Conservation (phyloP, 2,329 filamentous ascomycete species). For the Calonectria multiphialidica region DNA sequence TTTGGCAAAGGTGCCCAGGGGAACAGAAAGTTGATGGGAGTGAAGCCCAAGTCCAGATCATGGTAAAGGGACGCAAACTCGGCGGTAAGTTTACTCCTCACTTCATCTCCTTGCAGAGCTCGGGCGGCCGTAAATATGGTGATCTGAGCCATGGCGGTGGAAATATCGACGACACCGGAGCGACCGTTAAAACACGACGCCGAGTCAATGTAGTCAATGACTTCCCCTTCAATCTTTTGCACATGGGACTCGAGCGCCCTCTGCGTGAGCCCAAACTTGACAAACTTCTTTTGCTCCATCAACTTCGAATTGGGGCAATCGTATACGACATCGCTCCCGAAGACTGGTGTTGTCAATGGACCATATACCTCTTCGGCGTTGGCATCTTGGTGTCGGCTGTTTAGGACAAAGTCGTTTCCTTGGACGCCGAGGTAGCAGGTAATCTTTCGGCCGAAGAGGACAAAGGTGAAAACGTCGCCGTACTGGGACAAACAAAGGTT, state of each 20-base stretch:
- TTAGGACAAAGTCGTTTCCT: conserved; percentile 69
- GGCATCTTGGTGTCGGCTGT: conserved; percentile 65
- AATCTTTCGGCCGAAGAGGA: conserved; percentile 63
- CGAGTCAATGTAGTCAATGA: conserved; percentile 72
- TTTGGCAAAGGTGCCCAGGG: conserved; percentile 83
- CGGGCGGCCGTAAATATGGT: conserved; percentile 86
- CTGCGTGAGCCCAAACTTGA: conserved; percentile 78
- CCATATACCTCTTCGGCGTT: conserved; percentile 68
- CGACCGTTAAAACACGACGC: conserved; percentile 68
- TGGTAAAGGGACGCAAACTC: conserved; percentile 83
- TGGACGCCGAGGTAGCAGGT: conserved; percentile 63
- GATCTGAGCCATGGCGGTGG: conserved; percentile 78
- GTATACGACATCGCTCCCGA: conserved; percentile 84
- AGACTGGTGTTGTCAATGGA: conserved; percentile 67
- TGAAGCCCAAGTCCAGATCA: conserved; percentile 82
- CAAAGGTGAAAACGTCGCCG: conserved; percentile 67
- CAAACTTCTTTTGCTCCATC: conserved; percentile 91
- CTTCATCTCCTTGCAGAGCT: conserved; percentile 81
- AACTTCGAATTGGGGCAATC: conserved; percentile 87
- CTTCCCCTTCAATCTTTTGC: conserved; percentile 77
- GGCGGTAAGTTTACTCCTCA: conserved; percentile 77
- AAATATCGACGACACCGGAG: conserved; percentile 73
- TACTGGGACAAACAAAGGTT: conserved; percentile 48
- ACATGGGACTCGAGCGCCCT: conserved; percentile 76
- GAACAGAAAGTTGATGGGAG: conserved; percentile 85